These are phyloP conservation scores for Lachnellula willkommii DNA, from an alignment of 2,329 filamentous ascomycete genomes.

Conservation along the genomic window DNA sequence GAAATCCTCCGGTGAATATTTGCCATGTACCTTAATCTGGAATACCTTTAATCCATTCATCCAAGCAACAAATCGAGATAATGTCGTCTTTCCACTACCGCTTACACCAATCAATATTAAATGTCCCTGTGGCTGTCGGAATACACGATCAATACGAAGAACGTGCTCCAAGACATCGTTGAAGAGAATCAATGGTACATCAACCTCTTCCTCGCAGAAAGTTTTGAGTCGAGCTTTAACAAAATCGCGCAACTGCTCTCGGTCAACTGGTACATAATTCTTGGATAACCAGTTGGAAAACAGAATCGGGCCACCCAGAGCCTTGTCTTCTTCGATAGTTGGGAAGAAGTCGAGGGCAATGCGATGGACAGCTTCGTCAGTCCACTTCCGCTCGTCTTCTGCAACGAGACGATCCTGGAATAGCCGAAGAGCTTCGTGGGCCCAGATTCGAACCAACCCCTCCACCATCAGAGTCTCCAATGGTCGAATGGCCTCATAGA, in stretches of 20 bases:
- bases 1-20: conserved; percentile 97
- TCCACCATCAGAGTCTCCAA: conserved; percentile 84
- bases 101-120: conserved; percentile 98
- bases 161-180: conserved; percentile 99
- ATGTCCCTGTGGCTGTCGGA: conserved; percentile 96
- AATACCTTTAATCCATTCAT: conserved; percentile 99
- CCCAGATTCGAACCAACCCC: conserved; percentile 94
- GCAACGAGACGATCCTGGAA: conserved; percentile 96
- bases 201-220: conserved; percentile 98
- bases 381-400: conserved; percentile 94
- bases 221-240: conserved; percentile 96
- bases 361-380: conserved; percentile 76
- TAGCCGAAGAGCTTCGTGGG: conserved; percentile 88
- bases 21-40: conserved; percentile 99
- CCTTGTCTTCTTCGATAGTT: conserved; percentile 84
- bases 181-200: conserved; percentile 97
- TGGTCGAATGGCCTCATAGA: conserved; percentile 94
- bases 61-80: conserved; percentile 98
- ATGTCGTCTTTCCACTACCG: conserved; percentile 94
- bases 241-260: conserved; percentile 91
- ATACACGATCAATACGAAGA: conserved; percentile 94
- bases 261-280: conserved; percentile 94
- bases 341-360: conserved; percentile 92
- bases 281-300: conserved; percentile 99
- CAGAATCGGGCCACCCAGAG: conserved; percentile 85